Base-by-base conservation (phyloP, 192 early-diverging fungal genomes). In the Helicostylum pulchrum region DNA sequence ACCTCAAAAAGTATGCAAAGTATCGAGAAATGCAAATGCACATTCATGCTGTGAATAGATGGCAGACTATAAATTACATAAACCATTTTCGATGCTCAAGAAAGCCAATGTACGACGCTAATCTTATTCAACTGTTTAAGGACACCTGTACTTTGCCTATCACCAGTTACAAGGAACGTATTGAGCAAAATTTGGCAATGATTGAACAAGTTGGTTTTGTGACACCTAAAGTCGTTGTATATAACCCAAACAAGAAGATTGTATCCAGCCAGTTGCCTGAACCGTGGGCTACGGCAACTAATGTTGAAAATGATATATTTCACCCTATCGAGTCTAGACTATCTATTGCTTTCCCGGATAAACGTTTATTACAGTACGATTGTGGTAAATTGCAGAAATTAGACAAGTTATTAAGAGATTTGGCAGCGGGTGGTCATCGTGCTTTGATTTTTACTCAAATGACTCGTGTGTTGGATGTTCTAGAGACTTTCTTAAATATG, bases 261-360 rank as follows among this genome's bases (percentile, higher is more conserved):
- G 54, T 56, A 34, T 1, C 54, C 4, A 39, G 9, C n/a, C 15
- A 10, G 17, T 34, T 39, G 6, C 36, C 36, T 39, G 36, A 39
- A 4, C 36, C 36, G 6, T 20, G 31, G n/a, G 34, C 32, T 34
- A 19, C 61, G 50, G 19, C 15, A 65, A 53, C 31, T 71, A 58
- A 15, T 42, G 59, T 77, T 54, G 14, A 80, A 52, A 7, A 77
- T 72, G 86, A 88, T n/a, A 61, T 87, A 15, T 68, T 89, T 23
- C 82, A 86, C 30, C 75, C 79, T 1, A 64, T 89, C 1, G 68
- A 87, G 31, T 81, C 83, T 11, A 78, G 87, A 31, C 81, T 88
- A 54, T 77, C 81, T 61, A 85, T 94, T 17, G 87, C 88, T 15
- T 94, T 94, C 61, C 92, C 91, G 10, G 92, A 94, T 65, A 92